Conservation (phyloP, 192 early-diverging fungal genomes). For the Radiomyces spectabilis region DNA sequence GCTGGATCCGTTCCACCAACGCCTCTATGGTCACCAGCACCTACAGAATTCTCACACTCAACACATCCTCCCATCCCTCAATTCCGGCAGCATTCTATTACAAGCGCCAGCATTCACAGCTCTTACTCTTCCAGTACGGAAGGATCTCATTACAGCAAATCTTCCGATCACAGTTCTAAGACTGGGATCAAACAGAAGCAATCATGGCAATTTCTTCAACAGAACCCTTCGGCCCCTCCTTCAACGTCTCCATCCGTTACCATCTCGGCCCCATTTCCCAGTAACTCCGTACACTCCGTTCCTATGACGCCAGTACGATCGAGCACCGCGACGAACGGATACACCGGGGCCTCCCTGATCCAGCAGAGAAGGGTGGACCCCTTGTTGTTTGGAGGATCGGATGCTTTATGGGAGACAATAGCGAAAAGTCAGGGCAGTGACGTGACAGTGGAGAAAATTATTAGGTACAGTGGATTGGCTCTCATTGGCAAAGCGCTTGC, state of each 20-base stretch:
- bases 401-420: constrained; percentile 30
- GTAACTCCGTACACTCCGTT: background rate
- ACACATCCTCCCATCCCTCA: no score
- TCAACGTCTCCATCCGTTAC: background rate
- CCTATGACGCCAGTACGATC: constrained; percentile 5
- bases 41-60: no score
- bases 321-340: constrained; percentile 2
- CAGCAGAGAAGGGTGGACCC: constrained; percentile 18
- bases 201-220: constrained; percentile 2
- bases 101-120: background rate
- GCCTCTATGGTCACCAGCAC: no score
- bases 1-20: no score
- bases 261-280: background rate
- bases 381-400: constrained; percentile 22
- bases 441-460: constrained; percentile 24
- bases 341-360: background rate
- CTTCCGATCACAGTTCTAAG: background rate
- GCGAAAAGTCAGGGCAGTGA: constrained; percentile 16
- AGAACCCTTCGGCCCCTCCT: background rate
- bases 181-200: background rate
- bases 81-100: background rate
- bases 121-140: background rate
- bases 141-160: background rate
- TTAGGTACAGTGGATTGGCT: constrained; percentile 14
- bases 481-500: no score